Base-by-base conservation (phyloP, 192 early-diverging fungal genomes). In the Thamnidium elegans region DNA sequence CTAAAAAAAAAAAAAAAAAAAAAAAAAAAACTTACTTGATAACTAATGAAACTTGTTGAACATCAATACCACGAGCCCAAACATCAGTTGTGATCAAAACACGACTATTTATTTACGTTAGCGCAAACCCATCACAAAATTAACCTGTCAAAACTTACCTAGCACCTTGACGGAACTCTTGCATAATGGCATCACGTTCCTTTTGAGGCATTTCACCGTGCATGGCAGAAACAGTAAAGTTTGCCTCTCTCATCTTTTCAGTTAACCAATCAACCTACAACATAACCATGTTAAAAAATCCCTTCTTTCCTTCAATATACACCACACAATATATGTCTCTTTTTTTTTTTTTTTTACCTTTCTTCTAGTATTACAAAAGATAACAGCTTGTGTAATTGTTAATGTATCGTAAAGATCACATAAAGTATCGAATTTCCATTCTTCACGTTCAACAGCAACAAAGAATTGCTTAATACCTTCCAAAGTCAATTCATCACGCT, bases 401-500 rank as follows among this genome's bases (percentile, higher is more conserved):
- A 97, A 71, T 11, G 92, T 95, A 68, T 98, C 96, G 79, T 98
- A 98, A 8, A 98, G 78, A 75, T 99, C 93, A 78, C 96, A 96
- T 13, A 98, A 79, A 8, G 96, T 98, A 66, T 98, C 96, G 60
- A 97, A 94, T 70, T 98, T 98, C 96, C 96, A 98, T 66, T 97
- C 95, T 64, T 98, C 96, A 68, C 87, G 86, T 63, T 98, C 96
- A 19, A 98, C 96, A 46, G 94, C 90, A 20, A 98, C 92, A 79
- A 94, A 97, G 78, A 99, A 99, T 73, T 99, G 97, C 74, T 95
- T 96, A 78, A 99, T 99, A 20, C 95, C 97, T 79, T 99, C 95
- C 42, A 99, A 75, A 39, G 97, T 97, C 77, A 99, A 81, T 77
- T 99, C 96, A 74, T 99, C 97, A 83, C 97, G 94, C 83, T 99